Base-by-base conservation (phyloP, 352 stramenopile genomes). In the Phytopythium litorale region DNA sequence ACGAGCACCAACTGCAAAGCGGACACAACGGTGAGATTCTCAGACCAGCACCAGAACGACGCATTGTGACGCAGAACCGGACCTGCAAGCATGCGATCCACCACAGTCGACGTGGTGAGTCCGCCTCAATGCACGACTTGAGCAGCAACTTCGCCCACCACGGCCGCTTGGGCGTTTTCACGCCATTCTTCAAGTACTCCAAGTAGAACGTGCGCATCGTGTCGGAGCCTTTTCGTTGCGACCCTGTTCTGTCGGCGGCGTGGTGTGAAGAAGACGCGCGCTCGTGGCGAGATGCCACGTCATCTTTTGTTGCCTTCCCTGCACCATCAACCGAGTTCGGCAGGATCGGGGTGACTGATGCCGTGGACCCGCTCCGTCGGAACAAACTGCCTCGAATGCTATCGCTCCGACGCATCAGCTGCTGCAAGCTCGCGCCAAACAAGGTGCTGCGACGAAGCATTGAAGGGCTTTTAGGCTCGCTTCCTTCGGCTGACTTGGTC, bases 1-100 rank as follows among this genome's bases (percentile, higher is more conserved):
- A 79, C 25, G 16, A 83, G 57, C 1, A 74, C 60, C 18, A 58
- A 32, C 51, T 79, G 64, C 1, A 65, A 79, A 33, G 79, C 79
- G 18, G 76, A 59, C 0, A 67, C 78, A 4, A 86, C 54, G 8
- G 13, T 45, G 38, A 45, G 38, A 45, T 7, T 8, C 38, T 48
- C 81, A 70, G 12, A 65, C 72, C 38, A 81, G 0, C 40, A 49
- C 8, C 19, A 4, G 11, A 7, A 5, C 42, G 42, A 13, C 18
- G 13, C 1, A 25, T 19, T 49, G 42, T 49, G 18, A 11, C 0
- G 19, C 6, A 3, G 42, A 25, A 49, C 42, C 1, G 7, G 25
- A 86, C 43, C 54, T 72, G 62, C 25, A 72, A 56, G 2, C 32
- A 21, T 1, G 57, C 21, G 16, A 75, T 64, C 68, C 68, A 75